Evolutionary conservation across 306 rosid species (phyloP).

Genomic region (Dalbergia cochinchinensis): DNA sequence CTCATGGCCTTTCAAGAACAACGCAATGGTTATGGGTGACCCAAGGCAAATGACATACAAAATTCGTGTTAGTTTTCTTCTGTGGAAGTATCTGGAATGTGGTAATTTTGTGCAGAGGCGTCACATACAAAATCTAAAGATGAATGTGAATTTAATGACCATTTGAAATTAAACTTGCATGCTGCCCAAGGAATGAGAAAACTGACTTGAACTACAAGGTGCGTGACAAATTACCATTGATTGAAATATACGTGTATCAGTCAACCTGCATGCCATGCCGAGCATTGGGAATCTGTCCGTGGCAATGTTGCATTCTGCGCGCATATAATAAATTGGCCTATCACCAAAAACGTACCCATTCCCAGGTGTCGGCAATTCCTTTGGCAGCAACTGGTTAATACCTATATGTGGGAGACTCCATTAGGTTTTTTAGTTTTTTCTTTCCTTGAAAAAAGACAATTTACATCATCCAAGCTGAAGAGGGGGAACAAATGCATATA

Average conservation of each 20-base stretch:
- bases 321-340: constrained; percentile 18
- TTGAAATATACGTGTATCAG: neutral
- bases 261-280: neutral
- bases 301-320: constrained; percentile 21
- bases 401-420: too few relatives aligned
- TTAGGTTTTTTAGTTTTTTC: too few relatives aligned
- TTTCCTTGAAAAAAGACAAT: too few relatives aligned
- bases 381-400: neutral
- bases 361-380: constrained; percentile 19
- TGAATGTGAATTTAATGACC: neutral
- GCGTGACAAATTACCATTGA: constrained; percentile 13
- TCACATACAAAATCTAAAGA: neutral
- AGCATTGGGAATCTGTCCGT: constrained; percentile 28
- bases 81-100: constrained; percentile 12
- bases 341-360: constrained; percentile 28
- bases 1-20: constrained; percentile 3
- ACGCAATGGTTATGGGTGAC: neutral
- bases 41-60: neutral
- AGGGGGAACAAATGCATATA: too few relatives aligned
- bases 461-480: too few relatives aligned
- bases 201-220: constrained; percentile 17
- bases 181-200: too few relatives aligned
- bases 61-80: constrained; percentile 23
- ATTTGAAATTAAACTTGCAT: too few relatives aligned
- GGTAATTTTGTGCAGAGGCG: constrained; percentile 1